These are phyloP conservation scores for Xylogone sp. DNA, from an alignment of 2,329 filamentous ascomycete genomes.

Conservation along the genomic window DNA sequence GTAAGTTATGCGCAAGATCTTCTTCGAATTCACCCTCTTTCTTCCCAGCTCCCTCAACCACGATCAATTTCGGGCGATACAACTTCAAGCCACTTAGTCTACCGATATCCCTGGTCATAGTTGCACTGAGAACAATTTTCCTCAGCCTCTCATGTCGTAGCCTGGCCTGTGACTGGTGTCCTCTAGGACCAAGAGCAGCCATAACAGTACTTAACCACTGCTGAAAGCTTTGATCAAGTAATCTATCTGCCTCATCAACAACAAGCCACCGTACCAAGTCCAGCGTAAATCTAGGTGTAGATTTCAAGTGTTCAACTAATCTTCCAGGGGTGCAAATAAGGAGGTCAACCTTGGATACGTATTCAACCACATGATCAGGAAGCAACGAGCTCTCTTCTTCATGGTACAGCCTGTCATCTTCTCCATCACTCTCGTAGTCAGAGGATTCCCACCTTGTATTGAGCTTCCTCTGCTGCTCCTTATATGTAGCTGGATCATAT, in stretches of 20 bases:
- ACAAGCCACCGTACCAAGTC: conserved; percentile 81
- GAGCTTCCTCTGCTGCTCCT: conserved; percentile 33
- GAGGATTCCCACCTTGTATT: conserved; percentile 43
- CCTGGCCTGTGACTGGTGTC: conserved; percentile 5
- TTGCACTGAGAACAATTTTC: conserved; percentile 87
- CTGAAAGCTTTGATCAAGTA: conserved; percentile 89
- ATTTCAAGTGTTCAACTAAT: conserved; percentile 84
- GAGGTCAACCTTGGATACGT: conserved; percentile 74
- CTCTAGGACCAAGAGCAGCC: conserved; percentile 43
- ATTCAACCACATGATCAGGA: conserved; percentile 60
- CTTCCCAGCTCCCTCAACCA: conserved; percentile 56
- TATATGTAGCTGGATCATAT: conserved; percentile 64
- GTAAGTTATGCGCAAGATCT: conserved; percentile 55
- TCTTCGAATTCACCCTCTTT: conserved; percentile 24
- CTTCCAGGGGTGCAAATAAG: conserved; percentile 89
- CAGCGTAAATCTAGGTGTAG: conserved; percentile 77
- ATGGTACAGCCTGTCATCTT: conserved; percentile 29
- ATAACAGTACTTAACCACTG: conserved; percentile 79
- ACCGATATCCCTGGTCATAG: conserved; percentile 83
- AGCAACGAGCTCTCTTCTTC: conserved; percentile 36
- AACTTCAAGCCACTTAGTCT: conserved; percentile 73
- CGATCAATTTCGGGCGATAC: conserved; percentile 68
- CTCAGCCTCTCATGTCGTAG: conserved; percentile 43
- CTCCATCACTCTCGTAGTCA: conserved; percentile 39
- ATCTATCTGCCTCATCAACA: conserved; percentile 89